A percentile compares a stretch with the other conserved stretches of the same genome.
phyloP scores from a whole-genome alignment of 768 basidiomycete genomes.

The Boletales sp. region DNA sequence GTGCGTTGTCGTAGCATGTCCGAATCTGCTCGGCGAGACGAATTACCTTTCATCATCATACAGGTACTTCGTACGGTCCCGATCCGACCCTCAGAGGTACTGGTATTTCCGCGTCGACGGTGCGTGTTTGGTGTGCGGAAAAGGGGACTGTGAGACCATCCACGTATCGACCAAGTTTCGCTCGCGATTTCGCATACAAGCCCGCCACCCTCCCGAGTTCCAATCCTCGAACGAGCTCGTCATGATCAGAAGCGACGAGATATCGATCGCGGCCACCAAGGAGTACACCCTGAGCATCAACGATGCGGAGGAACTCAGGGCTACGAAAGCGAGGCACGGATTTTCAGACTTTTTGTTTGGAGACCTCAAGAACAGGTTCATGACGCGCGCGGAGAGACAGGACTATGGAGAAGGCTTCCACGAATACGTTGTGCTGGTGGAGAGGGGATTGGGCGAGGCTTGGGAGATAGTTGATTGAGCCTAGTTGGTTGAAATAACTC shows the following conservation, averaged over 20 bases:
- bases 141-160: neutral
- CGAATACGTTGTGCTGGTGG: neutral
- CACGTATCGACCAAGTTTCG: constrained; percentile 4
- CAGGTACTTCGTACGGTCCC: constrained; percentile 5
- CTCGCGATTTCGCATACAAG: neutral
- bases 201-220: neutral
- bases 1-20: neutral
- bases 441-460: neutral
- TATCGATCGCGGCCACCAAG: neutral
- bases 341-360: neutral
- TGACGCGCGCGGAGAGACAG: neutral
- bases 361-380: constrained; percentile 1
- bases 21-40: too few species aligned
- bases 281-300: neutral
- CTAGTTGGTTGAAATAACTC: too few species aligned
- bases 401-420: neutral
- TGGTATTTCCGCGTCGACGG: constrained; percentile 1
- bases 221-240: neutral
- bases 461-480: constrained; percentile 4
- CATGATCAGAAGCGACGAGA: constrained; percentile 3
- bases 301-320: neutral
- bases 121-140: constrained; percentile 1
- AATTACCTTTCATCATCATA: neutral
- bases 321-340: neutral
- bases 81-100: neutral